These are phyloP conservation scores for Falciphora oryzae DNA, from an alignment of 2,329 filamentous ascomycete species.

Conservation along the genomic window DNA sequence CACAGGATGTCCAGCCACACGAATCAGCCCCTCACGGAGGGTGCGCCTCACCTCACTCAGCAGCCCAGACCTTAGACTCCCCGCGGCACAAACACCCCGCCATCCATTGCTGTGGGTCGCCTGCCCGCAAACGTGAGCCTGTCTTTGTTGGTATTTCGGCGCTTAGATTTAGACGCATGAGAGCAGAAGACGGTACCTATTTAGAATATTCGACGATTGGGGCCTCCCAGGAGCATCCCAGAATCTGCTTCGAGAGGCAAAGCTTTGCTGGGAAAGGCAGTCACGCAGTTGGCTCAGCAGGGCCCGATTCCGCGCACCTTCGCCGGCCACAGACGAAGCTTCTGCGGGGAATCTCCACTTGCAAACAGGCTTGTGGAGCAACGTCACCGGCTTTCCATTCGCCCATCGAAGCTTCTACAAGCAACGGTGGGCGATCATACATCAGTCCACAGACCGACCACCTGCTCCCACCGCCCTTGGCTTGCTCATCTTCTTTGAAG, in stretches of 20 bases:
- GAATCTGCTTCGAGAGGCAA: neutral
- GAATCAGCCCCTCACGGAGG: no score
- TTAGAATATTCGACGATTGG: neutral
- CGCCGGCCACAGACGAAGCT: neutral
- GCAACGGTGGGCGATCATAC: neutral
- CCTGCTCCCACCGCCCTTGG: neutral
- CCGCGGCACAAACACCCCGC: neutral
- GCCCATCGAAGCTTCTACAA: constrained; percentile 13
- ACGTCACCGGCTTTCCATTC: constrained; percentile 8
- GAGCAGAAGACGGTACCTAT: neutral
- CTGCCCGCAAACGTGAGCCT: neutral
- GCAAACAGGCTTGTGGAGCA: constrained; percentile 3
- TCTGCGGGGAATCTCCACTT: neutral
- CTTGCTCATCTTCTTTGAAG: neutral
- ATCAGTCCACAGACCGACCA: constrained; percentile 3
- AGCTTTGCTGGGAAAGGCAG: neutral
- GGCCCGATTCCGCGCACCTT: neutral
- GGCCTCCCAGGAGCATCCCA: neutral
- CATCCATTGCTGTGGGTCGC: neutral
- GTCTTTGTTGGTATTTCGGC: neutral
- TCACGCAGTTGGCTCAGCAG: neutral
- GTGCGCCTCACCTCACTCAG: no score
- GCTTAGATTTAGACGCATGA: no score
- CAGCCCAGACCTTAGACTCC: no score
- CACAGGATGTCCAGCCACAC: neutral